Percentiles rank a stretch among this genome's conserved stretches.
phyloP scores from a whole-genome alignment of 495 filamentous ascomycete species.

The Podospora didyma region DNA sequence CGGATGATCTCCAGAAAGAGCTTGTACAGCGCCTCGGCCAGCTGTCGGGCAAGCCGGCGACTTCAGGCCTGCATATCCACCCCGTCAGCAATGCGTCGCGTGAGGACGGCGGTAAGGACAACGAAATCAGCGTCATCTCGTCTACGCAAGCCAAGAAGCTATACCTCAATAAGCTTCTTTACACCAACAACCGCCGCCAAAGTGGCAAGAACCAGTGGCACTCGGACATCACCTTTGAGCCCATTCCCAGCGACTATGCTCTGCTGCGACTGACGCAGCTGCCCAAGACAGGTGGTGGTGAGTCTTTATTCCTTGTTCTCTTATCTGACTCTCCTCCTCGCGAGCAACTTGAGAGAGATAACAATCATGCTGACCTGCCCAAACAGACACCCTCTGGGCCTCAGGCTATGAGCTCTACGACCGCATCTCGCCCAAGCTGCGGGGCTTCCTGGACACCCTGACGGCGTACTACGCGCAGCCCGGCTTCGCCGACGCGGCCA shows the following conservation, averaged over 20 bases:
- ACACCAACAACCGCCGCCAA: slow-evolving; percentile 28
- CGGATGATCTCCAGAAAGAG: slow-evolving; percentile 64
- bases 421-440: slow-evolving; percentile 61
- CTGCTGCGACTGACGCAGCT: slow-evolving; percentile 55
- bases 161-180: slow-evolving; percentile 37
- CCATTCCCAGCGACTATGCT: slow-evolving; percentile 62
- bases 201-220: slow-evolving; percentile 54
- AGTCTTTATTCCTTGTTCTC: slow-evolving; percentile 16
- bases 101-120: slow-evolving; percentile 56
- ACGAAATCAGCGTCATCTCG: slow-evolving; percentile 72
- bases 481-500: slow-evolving; percentile 53
- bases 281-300: slow-evolving; percentile 70
- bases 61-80: slow-evolving; percentile 70
- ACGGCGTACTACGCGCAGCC: slow-evolving; percentile 64
- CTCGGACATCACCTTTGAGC: slow-evolving; percentile 67
- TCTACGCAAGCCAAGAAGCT: slow-evolving; percentile 54
- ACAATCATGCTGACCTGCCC: neutral
- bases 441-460: slow-evolving; percentile 62
- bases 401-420: slow-evolving; percentile 78
- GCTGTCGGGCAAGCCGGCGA: slow-evolving; percentile 61
- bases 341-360: neutral
- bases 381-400: slow-evolving; percentile 67
- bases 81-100: slow-evolving; percentile 60
- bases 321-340: neutral
- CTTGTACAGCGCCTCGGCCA: slow-evolving; percentile 62